Conservation (phyloP, 768 basidiomycete species). For the Trametes sanguinea region DNA sequence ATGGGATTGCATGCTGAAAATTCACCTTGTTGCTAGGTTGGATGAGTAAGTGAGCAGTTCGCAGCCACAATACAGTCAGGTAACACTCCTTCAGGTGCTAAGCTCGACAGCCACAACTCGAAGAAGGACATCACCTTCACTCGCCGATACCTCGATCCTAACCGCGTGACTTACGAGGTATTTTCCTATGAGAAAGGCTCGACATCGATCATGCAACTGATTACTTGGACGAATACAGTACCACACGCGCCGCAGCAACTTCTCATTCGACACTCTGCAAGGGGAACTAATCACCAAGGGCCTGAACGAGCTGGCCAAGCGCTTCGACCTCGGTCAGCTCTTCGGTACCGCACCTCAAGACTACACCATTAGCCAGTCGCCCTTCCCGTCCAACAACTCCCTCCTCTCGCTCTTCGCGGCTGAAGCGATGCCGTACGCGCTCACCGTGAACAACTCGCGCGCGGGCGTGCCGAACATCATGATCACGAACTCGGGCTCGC, state of each 20-base stretch:
- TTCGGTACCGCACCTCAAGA: constrained; percentile 79
- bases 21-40: constrained; percentile 41
- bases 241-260: constrained; percentile 57
- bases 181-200: background rate
- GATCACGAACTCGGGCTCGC: constrained; percentile 62
- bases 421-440: constrained; percentile 56
- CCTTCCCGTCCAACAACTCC: constrained; percentile 62
- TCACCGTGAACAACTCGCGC: constrained; percentile 65
- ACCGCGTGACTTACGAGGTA: constrained; percentile 74
- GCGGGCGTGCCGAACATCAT: constrained; percentile 61
- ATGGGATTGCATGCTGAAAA: background rate
- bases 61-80: too few relatives aligned
- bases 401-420: constrained; percentile 59
- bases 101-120: constrained; percentile 45
- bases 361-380: constrained; percentile 68
- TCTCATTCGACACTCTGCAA: constrained; percentile 59
- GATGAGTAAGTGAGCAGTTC: constrained; percentile 51
- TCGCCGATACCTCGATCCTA: constrained; percentile 78
- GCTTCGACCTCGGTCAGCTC: constrained; percentile 60
- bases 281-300: constrained; percentile 58
- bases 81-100: constrained; percentile 40
- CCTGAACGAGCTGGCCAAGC: constrained; percentile 51
- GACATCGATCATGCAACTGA: background rate
- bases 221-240: constrained; percentile 42
- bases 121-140: constrained; percentile 59